Evolutionary conservation across 345 rosid genomes (phyloP), one percentile per base, ranked within the genome.

Genomic region (Citrus hindsii): DNA sequence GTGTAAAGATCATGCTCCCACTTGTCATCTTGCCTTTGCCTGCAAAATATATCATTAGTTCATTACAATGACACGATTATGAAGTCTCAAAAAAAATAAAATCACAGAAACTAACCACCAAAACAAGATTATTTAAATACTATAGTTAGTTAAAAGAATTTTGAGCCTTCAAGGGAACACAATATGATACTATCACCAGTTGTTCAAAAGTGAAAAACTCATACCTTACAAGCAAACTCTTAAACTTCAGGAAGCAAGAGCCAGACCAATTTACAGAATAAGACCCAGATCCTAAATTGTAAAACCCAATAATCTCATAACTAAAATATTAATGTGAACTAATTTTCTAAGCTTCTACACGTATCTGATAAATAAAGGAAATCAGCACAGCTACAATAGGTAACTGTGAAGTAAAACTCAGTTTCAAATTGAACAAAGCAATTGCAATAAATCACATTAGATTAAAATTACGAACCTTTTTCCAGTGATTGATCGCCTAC

Each of bases 1-100:
- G 75, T 64, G 81, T 79, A 94, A 81, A 97, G 98, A 89, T 97
- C 99, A 81, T 97, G 99, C 87, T 94, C 96, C 99, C 99, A 97
- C 83, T 89, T 97, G 83, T 97, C 98, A 79, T 91, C 95, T 79
- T 89, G 94, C 89, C 99, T 89, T 86, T 89, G 94, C 84, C 98
- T 97, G 94, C 84, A 87, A 83, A 80, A 80, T 30, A 63, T 19
- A 53, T 28, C n/a, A 74, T 40, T 9, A 40, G 46, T 40, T 40
- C 46, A 40, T 33, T n/a, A 24, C 62, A 74, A n/a, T 33, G 51
- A 77, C 70, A 74, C 16, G 53, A 30, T 63, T 19, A 24, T 66
- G 66, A 55, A 66, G 48, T 5, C 7, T 66, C 13, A 35, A 76
- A 62, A 25, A 27, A 37, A 27, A 37, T 25, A 32, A 27, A 27